phyloP scores from a whole-genome alignment of 1,284 basidiomycete species.

The Tilletiaria anomala region DNA sequence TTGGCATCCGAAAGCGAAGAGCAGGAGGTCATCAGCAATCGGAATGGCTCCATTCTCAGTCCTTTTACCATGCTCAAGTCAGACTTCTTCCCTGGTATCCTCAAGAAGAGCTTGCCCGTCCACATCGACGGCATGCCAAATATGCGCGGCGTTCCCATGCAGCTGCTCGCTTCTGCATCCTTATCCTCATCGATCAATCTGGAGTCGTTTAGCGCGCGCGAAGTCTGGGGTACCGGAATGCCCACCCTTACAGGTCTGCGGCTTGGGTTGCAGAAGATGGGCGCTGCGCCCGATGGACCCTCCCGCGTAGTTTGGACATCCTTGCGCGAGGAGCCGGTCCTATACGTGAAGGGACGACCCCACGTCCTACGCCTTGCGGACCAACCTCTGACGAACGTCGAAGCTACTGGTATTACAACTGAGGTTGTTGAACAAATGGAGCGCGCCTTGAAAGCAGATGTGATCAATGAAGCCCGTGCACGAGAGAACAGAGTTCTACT shows the following conservation, averaged over 20 bases:
- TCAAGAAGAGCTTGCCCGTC: conserved; percentile 5
- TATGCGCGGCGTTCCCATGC: conserved; percentile 25
- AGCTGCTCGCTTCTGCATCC: conserved; percentile 10
- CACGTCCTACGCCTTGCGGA: conserved; percentile 70
- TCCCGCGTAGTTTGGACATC: conserved; percentile 32
- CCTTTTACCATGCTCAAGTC: conserved; percentile 91
- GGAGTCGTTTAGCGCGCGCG: not conserved
- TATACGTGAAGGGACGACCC: conserved; percentile 56
- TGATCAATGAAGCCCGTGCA: conserved; percentile 61
- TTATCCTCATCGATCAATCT: not conserved
- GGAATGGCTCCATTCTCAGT: conserved; percentile 73
- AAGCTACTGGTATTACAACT: conserved; percentile 78
- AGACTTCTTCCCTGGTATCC: conserved; percentile 61
- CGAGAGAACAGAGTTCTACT: conserved; percentile 65
- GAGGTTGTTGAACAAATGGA: conserved; percentile 89
- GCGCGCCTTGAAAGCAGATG: conserved; percentile 69
- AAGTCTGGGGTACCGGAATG: conserved; percentile 37
- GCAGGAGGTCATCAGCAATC: conserved; percentile 53
- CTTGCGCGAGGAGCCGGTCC: conserved; percentile 34
- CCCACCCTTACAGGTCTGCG: conserved; percentile 36
- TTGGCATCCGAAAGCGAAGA: conserved; percentile 51
- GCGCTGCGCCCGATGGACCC: conserved; percentile 16
- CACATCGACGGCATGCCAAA: conserved; percentile 37
- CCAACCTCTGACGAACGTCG: conserved; percentile 38
- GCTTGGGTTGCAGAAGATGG: conserved; percentile 29